phyloP scores from a whole-genome alignment of 805 yeast genomes.

The Huiozyma naganishii region DNA sequence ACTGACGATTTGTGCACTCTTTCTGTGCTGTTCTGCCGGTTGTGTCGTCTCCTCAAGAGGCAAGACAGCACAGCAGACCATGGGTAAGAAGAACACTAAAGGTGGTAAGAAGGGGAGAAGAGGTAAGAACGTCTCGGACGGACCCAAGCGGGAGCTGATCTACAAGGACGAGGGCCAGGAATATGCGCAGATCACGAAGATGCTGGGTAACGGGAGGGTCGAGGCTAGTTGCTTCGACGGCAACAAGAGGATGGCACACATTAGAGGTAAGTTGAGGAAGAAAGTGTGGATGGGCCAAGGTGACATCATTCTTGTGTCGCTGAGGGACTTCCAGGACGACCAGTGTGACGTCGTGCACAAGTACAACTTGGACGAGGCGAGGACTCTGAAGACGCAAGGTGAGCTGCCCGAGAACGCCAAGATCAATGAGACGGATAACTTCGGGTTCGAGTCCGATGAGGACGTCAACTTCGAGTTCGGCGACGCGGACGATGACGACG shows the following conservation, averaged over 20 bases:
- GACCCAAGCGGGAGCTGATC: slow-evolving; percentile 88
- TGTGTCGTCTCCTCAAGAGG: no score
- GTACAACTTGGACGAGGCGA: slow-evolving; percentile 94
- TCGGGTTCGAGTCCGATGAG: slow-evolving; percentile 92
- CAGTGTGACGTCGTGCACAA: slow-evolving; percentile 97
- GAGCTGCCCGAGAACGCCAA: slow-evolving; percentile 96
- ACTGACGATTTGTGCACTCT: not conserved
- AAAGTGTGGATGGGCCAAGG: slow-evolving; percentile 99
- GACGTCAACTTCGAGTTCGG: slow-evolving; percentile 98
- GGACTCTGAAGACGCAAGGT: slow-evolving; percentile 89
- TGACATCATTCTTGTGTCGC: slow-evolving; percentile 88
- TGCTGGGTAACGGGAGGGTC: slow-evolving; percentile 97
- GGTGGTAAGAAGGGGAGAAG: slow-evolving; percentile 92
- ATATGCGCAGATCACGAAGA: slow-evolving; percentile 94
- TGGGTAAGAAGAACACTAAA: slow-evolving; percentile 34
- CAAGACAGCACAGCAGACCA: slow-evolving; percentile 3
- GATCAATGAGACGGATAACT: slow-evolving; percentile 95
- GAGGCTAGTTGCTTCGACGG: slow-evolving; percentile 96
- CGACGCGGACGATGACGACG: slow-evolving; percentile 74
- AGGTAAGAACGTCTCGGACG: slow-evolving; percentile 90
- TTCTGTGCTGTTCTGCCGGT: not conserved
- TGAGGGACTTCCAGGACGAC: slow-evolving; percentile 97
- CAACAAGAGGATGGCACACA: slow-evolving; percentile 87
- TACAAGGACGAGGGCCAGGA: slow-evolving; percentile 95
- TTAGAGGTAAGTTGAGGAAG: slow-evolving; percentile 98